Evolutionary conservation across 2,329 filamentous ascomycete genomes (phyloP), one percentile per base, ranked within the genome.

Genomic region (Biscogniauxia mediterranea): DNA sequence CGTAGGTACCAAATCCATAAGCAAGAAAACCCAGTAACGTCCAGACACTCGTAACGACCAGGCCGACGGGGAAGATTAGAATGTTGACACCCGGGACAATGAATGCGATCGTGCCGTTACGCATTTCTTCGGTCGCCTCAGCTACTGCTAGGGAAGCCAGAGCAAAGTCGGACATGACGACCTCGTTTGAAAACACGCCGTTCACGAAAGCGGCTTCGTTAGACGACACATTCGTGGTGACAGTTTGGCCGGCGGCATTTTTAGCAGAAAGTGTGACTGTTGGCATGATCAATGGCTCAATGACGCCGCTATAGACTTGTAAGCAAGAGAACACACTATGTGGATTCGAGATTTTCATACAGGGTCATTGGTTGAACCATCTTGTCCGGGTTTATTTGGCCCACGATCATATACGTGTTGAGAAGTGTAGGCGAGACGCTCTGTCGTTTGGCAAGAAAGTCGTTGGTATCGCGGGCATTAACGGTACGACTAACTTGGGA

Each of bases 191-290:
- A 75, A 92, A 92, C 68, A 90, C 83, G 56, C 90, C 90, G 15
- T 83, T 84, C 49, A 92, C 83, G 68, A 92, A 93, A 6, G 85
- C 83, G 17, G 89, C 89, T 73, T 91, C 87, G 74, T 89, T 87
- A 62, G 85, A 83, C 9, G 88, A 88, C 56, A 92, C 84, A 38
- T 85, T 87, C 55, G 89, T 89, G 69, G 78, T 82, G 61, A 91
- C 79, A 1, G 76, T 74, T 68, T 79, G 71, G 63, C 85, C 85
- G 15, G 75, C 73, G 26, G 78, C 68, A 67, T 82, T 84, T 50
- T 75, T 78, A n/a, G 82, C 89, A 13, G 83, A 82, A 54, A 93
- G 82, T 17, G 85, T 86, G 61, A 93, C 84, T n/a, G 79, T 80
- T 7, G 90, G 90, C 73, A 89, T 85, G 64, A 92, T 81, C 49